These are phyloP conservation scores for Heterobasidion parviporum DNA, from an alignment of 1,284 basidiomycete genomes.

Conservation along the genomic window DNA sequence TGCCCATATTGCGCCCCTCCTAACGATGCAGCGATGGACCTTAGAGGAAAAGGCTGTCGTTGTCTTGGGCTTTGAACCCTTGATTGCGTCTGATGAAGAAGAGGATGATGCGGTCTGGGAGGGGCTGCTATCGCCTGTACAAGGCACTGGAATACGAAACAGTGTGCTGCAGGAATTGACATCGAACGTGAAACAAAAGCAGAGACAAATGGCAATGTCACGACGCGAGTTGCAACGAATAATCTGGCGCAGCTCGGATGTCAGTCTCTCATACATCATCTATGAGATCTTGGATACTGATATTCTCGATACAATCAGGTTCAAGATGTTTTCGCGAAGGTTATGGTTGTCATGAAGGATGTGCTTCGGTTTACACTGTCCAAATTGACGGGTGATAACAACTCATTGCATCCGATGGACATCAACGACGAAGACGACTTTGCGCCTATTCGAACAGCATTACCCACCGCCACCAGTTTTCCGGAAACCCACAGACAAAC, in stretches of 20 bases:
- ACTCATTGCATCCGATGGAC: constrained; percentile 8
- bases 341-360: constrained; percentile 30
- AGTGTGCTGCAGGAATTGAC: constrained; percentile 36
- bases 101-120: constrained; percentile 33
- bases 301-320: constrained; percentile 30
- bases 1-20: constrained; percentile 28
- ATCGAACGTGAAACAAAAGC: constrained; percentile 5
- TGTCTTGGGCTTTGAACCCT: constrained; percentile 55
- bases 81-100: constrained; percentile 30
- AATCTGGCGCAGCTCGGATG: constrained; percentile 59
- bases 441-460: constrained; percentile 43
- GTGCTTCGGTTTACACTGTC: constrained; percentile 23
- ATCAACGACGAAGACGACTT: constrained; percentile 57
- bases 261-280: constrained; percentile 23
- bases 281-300: not conserved
- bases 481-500: constrained; percentile 20
- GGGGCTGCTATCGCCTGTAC: constrained; percentile 53
- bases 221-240: constrained; percentile 33
- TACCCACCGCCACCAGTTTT: constrained; percentile 16
- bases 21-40: constrained; percentile 46
- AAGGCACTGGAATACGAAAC: constrained; percentile 58
- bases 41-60: constrained; percentile 53
- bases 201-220: constrained; percentile 6
- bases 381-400: constrained; percentile 8
- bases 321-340: constrained; percentile 39